Evolutionary conservation across 306 rosid species (phyloP).

Genomic region (Notholithocarpus densiflorus): DNA sequence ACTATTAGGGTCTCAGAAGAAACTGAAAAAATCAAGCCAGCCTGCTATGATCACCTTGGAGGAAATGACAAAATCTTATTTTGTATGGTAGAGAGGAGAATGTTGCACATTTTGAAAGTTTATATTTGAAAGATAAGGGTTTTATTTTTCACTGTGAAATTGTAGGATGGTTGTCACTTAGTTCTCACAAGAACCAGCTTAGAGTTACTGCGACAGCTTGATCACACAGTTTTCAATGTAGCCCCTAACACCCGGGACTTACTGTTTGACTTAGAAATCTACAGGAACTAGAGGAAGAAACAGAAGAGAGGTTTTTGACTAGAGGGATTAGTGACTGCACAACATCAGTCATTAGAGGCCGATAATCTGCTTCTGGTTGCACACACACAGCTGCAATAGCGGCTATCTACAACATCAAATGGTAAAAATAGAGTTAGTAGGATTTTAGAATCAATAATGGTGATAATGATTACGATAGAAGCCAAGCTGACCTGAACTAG

Average conservation of each 20-base stretch:
- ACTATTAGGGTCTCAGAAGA: not conserved
- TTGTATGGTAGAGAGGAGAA: not conserved
- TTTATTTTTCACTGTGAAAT: not conserved
- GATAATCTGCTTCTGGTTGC: constrained; percentile 94
- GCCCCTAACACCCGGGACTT: constrained; percentile 30
- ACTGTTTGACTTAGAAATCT: constrained; percentile 53
- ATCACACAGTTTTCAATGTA: not conserved
- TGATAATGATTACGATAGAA: not conserved
- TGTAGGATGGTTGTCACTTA: not conserved
- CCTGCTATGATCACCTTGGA: not conserved
- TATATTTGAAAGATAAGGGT: not conserved
- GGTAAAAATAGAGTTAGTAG: constrained; percentile 5
- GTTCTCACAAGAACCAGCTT: not conserved
- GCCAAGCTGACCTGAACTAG: constrained; percentile 66
- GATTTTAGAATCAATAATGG: not conserved
- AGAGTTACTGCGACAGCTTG: not conserved
- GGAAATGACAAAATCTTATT: not conserved
- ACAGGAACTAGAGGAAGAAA: constrained; percentile 43
- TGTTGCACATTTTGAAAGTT: not conserved
- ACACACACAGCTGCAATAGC: constrained; percentile 99
- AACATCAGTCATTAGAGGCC: constrained; percentile 93
- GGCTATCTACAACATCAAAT: constrained; percentile 50
- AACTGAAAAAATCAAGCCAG: not conserved
- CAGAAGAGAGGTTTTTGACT: constrained; percentile 45
- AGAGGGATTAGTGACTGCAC: constrained; percentile 86